Percentiles rank a stretch among this genome's conserved stretches.
Conservation (phyloP, 2,329 filamentous ascomycete genomes). For the Cladophialophora immunda region DNA sequence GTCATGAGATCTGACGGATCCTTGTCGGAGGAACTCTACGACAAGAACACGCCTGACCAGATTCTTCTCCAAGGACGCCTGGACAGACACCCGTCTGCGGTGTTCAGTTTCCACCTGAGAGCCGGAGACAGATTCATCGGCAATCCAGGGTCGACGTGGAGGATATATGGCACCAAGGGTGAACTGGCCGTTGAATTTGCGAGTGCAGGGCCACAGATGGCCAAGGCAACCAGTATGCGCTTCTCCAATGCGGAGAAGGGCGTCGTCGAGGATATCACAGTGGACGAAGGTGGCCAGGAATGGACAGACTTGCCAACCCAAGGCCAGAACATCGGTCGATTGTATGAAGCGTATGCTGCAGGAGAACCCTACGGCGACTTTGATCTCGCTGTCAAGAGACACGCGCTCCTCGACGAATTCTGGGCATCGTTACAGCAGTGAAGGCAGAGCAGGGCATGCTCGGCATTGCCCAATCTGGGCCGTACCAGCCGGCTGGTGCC, state of each 20-base stretch:
- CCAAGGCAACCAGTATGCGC: slow-evolving; percentile 55
- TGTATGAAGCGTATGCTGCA: slow-evolving; percentile 66
- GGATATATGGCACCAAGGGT: slow-evolving; percentile 48
- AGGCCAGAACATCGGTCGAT: slow-evolving; percentile 60
- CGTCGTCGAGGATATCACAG: slow-evolving; percentile 52
- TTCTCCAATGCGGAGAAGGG: slow-evolving; percentile 61
- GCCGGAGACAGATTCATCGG: slow-evolving; percentile 40
- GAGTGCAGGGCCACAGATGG: slow-evolving; percentile 48
- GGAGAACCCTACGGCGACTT: slow-evolving; percentile 54
- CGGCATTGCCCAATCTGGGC: not conserved
- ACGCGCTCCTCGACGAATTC: slow-evolving; percentile 56
- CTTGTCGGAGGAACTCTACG: slow-evolving; percentile 36
- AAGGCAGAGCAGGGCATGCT: not conserved
- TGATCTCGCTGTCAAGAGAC: slow-evolving; percentile 57
- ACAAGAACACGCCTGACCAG: slow-evolving; percentile 42
- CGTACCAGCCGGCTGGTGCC: not conserved
- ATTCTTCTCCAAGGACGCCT: slow-evolving; percentile 41
- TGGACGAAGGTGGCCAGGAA: slow-evolving; percentile 55
- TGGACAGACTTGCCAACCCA: slow-evolving; percentile 56
- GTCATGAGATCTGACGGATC: slow-evolving; percentile 36
- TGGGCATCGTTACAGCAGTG: slow-evolving; percentile 32
- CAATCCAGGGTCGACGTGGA: slow-evolving; percentile 40
- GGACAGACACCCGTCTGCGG: slow-evolving; percentile 33
- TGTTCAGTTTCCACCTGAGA: slow-evolving; percentile 39
- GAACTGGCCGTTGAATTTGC: slow-evolving; percentile 52